Conservation (phyloP, 495 filamentous ascomycete species). For the Lophiostoma macrostomum region DNA sequence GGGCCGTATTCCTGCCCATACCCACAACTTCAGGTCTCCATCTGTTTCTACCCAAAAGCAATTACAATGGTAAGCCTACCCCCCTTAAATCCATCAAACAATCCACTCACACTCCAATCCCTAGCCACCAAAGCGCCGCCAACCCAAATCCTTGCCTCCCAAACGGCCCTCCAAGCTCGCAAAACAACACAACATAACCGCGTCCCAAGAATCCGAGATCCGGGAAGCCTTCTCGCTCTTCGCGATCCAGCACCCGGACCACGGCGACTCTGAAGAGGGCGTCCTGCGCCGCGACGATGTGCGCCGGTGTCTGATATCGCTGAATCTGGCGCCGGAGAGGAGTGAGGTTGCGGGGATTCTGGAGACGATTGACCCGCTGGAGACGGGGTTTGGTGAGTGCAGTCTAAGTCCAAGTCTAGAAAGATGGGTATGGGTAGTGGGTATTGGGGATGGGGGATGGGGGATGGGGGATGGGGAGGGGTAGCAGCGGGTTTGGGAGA, state of each 20-base stretch:
- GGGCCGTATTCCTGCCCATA: no score
- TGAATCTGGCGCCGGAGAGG: constrained; percentile 59
- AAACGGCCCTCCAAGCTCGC: constrained; percentile 77
- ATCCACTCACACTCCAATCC: neutral
- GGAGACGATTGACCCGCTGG: constrained; percentile 71
- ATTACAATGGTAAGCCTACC: constrained; percentile 19
- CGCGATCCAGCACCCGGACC: constrained; percentile 53
- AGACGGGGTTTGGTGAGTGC: constrained; percentile 76
- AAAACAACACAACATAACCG: constrained; percentile 79
- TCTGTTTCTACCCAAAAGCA: neutral
- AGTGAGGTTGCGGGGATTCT: constrained; percentile 60
- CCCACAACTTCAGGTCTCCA: no score
- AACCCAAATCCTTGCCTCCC: no score
- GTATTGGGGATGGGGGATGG: no score
- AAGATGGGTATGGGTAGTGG: no score
- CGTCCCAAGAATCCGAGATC: constrained; percentile 83
- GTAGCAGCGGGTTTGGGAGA: no score
- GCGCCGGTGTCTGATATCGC: constrained; percentile 75
- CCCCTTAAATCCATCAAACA: neutral
- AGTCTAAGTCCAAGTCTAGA: no score
- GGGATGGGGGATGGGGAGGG: no score
- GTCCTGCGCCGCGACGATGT: constrained; percentile 77
- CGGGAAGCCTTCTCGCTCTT: constrained; percentile 86
- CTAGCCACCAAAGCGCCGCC: constrained; percentile 46
- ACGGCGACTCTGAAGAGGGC: constrained; percentile 65